Evolutionary conservation across 768 basidiomycete species (phyloP), one percentile per base, ranked within the genome.

Genomic region (Xanthoconium purpureum): DNA sequence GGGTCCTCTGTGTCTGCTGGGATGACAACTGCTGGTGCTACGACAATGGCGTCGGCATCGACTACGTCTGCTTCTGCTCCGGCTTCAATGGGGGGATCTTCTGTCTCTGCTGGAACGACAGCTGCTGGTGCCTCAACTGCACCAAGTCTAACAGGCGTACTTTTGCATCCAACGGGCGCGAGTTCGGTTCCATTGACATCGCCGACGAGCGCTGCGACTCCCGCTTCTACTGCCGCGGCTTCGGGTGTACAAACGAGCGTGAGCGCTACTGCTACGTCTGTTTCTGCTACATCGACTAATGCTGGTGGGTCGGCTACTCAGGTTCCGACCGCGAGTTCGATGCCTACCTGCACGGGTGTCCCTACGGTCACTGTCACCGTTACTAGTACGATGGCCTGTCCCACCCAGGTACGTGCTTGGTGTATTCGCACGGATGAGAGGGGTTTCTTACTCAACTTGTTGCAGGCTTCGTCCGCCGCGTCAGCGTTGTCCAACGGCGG

Each of bases 311-410:
- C 39, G 7, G 33, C 33, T 17, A 38, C 10, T 2, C 54, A 37
- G 24, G 32, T 29, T 15, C 37, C 52, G 3, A 39, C 61, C 10
- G 20, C 49, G 35, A 47, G 58, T 35, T 42, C 49, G 0, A 45
- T 3, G 39, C 38, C 63, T 29, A 20, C 43, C 12, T 62, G 59
- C 36, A 30, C 52, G 6, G 13, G 37, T 38, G 20, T 32, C 8
- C 8, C 32, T 13, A 52, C 52, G 0, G 52, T 48, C n/a, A 61
- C 66, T 0, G 64, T 69, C 7, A 67, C 66, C 0, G 54, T 55
- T n/a, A 67, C 63, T 8, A 50, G n/a, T n/a, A n/a, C 56, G 11
- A 52, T 50, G 5, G 45, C 18, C 7, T 63, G 56, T 36, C 55
- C 67, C 6, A 39, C 58, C 32, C 59, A 52, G 38, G 66, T 67